Base-by-base conservation (phyloP, 78 protist species). In the Dictyostelium discoideum region DNA sequence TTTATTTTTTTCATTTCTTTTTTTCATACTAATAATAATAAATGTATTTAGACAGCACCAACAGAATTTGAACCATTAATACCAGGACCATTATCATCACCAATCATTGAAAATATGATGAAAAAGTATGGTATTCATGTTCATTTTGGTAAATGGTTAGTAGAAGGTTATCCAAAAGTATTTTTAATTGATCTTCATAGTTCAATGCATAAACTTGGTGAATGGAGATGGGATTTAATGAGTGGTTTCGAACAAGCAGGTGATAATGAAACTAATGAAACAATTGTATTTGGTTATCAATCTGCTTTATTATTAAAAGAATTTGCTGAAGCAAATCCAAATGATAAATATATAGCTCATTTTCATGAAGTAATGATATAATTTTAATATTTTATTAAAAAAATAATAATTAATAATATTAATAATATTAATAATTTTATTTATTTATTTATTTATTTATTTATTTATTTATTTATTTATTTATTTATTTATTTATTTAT, bases 131-230 rank as follows among this genome's bases (percentile, higher is more conserved):
- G 98, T 37, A 87, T 95, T 32, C 74, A 72, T 1, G 97, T 97
- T 67, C 87, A 84, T 87, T 96, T 85, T 80, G 99, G 99, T n/a
- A 92, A 96, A 39, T 98, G 99, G 99, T 88, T 98, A 79, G 89
- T 98, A 8, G 94, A 94, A 24, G 60, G 90, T 60, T 90, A 81
- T 60, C 97, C 97, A 44, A 88, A 85, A 63, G 90, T 85, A 7
- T 95, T 95, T 24, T 44, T 95, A 39, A 88, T 95, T 39, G 97
- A 95, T 44, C 37, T 86, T 13, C 48, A 73, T 20, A 73, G 92
- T 44, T 89, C 94, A 42, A 26, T 67, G 48, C 87, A 84, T 39
- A 95, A 95, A n/a, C 76, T 95, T 8, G 88, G 96, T n/a, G 92
- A 86, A 42, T 95, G 97, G 97, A 84, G 97, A 60, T 90, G 85